phyloP scores from a whole-genome alignment of 1,284 basidiomycete species.

The Cerrena zonata region DNA sequence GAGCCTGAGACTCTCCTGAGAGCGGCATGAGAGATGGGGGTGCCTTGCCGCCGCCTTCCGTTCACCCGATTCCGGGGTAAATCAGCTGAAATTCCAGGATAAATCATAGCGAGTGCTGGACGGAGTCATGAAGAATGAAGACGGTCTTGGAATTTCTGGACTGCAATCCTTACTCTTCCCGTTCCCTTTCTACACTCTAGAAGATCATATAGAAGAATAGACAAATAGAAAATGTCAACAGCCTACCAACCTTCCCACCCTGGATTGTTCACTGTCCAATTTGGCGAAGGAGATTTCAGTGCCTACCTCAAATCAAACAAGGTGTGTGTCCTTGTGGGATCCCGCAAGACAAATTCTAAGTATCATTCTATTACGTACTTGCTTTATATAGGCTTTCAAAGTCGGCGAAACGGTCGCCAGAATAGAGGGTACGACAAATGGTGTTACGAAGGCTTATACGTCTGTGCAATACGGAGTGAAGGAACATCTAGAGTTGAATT shows the following conservation, averaged over 20 bases:
- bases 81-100: too few relatives aligned
- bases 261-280: slow-evolving; percentile 3
- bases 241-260: slow-evolving; percentile 1
- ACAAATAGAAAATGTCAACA: slow-evolving; percentile 1
- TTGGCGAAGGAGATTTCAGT: slow-evolving; percentile 4
- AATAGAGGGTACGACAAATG: slow-evolving; percentile 25
- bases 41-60: too few relatives aligned
- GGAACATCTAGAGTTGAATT: slow-evolving; percentile 58
- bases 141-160: too few relatives aligned
- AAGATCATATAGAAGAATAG: too few relatives aligned
- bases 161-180: too few relatives aligned
- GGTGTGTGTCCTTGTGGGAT: neutral
- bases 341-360: neutral
- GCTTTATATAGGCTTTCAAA: slow-evolving; percentile 19
- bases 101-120: too few relatives aligned
- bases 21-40: too few relatives aligned
- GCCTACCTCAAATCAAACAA: slow-evolving; percentile 2
- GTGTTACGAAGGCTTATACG: slow-evolving; percentile 32
- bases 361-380: too few relatives aligned
- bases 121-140: too few relatives aligned
- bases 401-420: slow-evolving; percentile 29
- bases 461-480: slow-evolving; percentile 39
- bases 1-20: too few relatives aligned
- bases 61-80: too few relatives aligned
- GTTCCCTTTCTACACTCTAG: too few relatives aligned